Base-by-base conservation (phyloP, 1,284 basidiomycete species). In the Sanghuangporus weigelae region DNA sequence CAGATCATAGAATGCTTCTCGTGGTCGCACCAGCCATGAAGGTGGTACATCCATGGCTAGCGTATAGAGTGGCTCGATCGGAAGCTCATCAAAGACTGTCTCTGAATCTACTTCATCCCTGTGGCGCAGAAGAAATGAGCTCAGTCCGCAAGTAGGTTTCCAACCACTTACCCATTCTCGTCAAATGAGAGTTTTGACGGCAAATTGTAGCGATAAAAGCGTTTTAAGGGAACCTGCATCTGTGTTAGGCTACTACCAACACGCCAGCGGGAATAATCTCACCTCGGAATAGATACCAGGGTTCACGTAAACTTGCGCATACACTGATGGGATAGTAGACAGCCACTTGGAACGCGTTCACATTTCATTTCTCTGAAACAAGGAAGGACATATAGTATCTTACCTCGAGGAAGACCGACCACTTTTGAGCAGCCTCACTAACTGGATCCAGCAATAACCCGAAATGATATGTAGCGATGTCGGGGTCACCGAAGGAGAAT, bases 11-110 rank as follows among this genome's bases (percentile, higher is more conserved):
- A 91, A 79, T 0, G 95, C 92, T 71, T 95, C 87, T 23, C 85
- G 84, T 0, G 96, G 95, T 56, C 94, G 90, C 14, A 95, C 93
- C 19, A 98, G 84, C 95, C 96, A 98, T 0, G 95, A 85, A 0
- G 87, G 82, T 2, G 93, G 92, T 1, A 94, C 88, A 63, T 98
- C 95, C 83, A 98, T 89, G 2, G 86, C 87, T 8, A 99, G 82
- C 0, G 96, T 99, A 68, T 96, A 92, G 65, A 99, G 93, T 0
- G 95, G 82, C 67, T 87, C 82, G 50, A 79, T 71, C 38, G 90
- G 80, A 56, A 90, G 76, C 63, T 79, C 79, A 35, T 78, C 77
- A 71, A 91, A 81, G 60, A 75, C 71, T 0, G 82, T 81, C 44
- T 78, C 73, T 0, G 84, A 75, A 0, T 77, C 74, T n/a, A 82